Conservation (phyloP, 352 stramenopile genomes). For the Thraustochytrium sp. region DNA sequence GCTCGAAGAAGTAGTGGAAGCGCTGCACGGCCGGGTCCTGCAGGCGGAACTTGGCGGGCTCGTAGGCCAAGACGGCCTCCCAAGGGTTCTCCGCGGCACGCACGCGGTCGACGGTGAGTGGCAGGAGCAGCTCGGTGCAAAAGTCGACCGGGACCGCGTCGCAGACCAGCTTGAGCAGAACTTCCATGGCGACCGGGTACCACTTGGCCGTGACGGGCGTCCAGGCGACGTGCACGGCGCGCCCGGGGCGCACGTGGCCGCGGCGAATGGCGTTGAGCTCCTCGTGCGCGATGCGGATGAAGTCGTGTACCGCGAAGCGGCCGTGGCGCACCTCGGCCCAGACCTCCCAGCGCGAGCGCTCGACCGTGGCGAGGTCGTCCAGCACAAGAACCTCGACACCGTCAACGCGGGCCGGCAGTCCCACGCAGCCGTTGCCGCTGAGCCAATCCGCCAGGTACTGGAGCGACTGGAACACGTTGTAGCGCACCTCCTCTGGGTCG, state of each 20-base stretch:
- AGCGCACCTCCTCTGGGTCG: conserved; percentile 10
- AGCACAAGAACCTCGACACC: neutral
- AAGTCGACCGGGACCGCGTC: conserved; percentile 11
- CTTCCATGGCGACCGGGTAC: conserved; percentile 31
- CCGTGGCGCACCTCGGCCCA: conserved; percentile 26
- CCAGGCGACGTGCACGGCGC: neutral
- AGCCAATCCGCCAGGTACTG: conserved; percentile 40
- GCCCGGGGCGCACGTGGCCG: neutral
- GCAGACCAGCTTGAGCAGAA: conserved; percentile 27
- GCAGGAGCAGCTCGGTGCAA: conserved; percentile 13
- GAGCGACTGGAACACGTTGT: conserved; percentile 37
- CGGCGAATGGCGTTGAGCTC: conserved; percentile 35
- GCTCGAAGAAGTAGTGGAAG: conserved; percentile 43
- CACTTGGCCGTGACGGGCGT: neutral
- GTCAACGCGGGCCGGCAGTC: neutral
- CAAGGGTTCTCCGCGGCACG: neutral
- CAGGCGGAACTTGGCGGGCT: neutral
- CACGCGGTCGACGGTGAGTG: neutral
- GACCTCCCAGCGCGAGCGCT: conserved; percentile 33
- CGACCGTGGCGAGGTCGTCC: conserved; percentile 30
- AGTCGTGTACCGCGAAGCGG: neutral
- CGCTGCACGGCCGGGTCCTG: conserved; percentile 3
- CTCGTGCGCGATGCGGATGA: conserved; percentile 19
- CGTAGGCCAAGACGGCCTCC: neutral
- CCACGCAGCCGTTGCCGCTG: conserved; percentile 37